Base-by-base conservation (phyloP, 306 rosid genomes). In the Cucurbita pepo region DNA sequence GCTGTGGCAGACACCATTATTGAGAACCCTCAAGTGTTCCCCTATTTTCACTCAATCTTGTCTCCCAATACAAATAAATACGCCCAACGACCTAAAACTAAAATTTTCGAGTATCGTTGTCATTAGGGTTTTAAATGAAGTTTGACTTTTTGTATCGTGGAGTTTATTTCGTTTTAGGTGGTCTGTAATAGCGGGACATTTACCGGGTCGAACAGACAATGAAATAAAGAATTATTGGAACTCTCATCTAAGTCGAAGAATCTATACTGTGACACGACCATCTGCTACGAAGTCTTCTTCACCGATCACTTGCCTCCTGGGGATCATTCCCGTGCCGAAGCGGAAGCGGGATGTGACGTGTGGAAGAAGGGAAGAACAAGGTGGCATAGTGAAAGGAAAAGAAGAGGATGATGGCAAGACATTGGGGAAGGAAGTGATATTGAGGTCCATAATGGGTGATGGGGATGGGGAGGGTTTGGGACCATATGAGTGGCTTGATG, bases 211-310 rank as follows among this genome's bases (percentile, higher is more conserved):
- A 85, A 91, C 97, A 1, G 97, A 91, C 82, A 91, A 91, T 63
- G 97, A 91, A 73, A 89, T 91, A 38, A 91, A 91, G 15, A 91
- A 91, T 55, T 83, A 91, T 22, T 91, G 97, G 97, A 91, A 91
- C 53, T 87, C 96, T 43, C 91, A 91, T 62, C 56, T 91, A 60
- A 85, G 96, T 51, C 79, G 97, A 19, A 91, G 81, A 79, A 74
- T 86, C 47, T 69, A 69, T 30, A 69, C 59, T 0, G 0, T 50
- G 13, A 69, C 30, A 30, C 19, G 59, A 9, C 45, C 16, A 8
- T 69, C 74, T 53, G 0, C 7, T 2, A 30, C 34, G 34, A 30
- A 69, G 8, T 69, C 74, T 15, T 37, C 56, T 69, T 69, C 44
- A 2, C 45, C 59, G 5, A 1, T 69, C 15, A 69, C 59, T 9